These are phyloP conservation scores for Ascochyta rabiei DNA, from an alignment of 2,329 filamentous ascomycete species.

Conservation along the genomic window DNA sequence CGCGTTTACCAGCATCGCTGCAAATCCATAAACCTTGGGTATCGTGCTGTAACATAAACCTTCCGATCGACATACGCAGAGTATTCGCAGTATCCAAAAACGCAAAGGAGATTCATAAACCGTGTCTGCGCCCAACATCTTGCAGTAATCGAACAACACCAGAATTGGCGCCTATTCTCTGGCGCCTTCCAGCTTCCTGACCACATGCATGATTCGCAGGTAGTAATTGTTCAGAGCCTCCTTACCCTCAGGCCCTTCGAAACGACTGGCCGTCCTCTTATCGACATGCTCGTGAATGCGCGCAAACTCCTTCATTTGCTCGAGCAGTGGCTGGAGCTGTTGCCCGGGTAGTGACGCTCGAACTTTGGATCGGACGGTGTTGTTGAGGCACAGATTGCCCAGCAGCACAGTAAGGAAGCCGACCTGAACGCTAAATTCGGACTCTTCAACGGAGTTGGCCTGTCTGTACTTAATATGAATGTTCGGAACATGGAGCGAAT, in stretches of 20 bases:
- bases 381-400: conserved; percentile 75
- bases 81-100: conserved; percentile 4
- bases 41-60: conserved; percentile 21
- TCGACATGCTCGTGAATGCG: conserved; percentile 66
- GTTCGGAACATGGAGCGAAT: neutral
- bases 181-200: conserved; percentile 51
- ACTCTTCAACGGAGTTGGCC: conserved; percentile 67
- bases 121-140: neutral
- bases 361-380: conserved; percentile 52
- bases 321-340: conserved; percentile 58
- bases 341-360: conserved; percentile 52
- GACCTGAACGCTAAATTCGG: conserved; percentile 79
- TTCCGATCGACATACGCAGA: conserved; percentile 10
- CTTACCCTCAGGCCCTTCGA: conserved; percentile 56
- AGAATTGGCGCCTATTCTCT: conserved; percentile 10
- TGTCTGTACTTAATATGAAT: conserved; percentile 24
- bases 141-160: neutral
- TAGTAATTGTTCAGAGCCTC: conserved; percentile 59
- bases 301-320: conserved; percentile 67
- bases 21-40: conserved; percentile 16
- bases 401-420: conserved; percentile 86
- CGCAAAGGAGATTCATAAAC: conserved; percentile 11
- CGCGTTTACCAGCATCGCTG: conserved; percentile 8
- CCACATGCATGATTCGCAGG: conserved; percentile 59
- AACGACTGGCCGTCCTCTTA: conserved; percentile 31